phyloP scores from a whole-genome alignment of 2,329 filamentous ascomycete genomes.

The Curvularia eragrostidis region DNA sequence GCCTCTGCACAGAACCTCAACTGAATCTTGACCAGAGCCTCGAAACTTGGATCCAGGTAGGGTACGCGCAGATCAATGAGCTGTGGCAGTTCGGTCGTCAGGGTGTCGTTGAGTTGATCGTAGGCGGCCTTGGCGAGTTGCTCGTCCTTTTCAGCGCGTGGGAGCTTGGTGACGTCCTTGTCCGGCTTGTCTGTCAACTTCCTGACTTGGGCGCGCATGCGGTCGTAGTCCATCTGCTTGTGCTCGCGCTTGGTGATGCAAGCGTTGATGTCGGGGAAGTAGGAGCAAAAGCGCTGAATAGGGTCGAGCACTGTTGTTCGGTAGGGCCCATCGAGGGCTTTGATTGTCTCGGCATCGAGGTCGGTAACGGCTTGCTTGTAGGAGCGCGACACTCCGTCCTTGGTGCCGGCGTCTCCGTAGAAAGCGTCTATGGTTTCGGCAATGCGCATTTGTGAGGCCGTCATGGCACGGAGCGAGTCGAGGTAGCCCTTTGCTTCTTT shows the following conservation, averaged over 20 bases:
- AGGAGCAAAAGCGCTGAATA: constrained; percentile 94
- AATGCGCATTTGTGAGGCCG: constrained; percentile 98
- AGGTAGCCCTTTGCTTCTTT: constrained; percentile 99
- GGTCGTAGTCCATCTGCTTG: constrained; percentile 98
- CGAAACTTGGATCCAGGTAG: constrained; percentile 95
- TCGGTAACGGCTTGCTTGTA: constrained; percentile 99
- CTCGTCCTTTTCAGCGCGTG: constrained; percentile 93
- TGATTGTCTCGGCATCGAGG: constrained; percentile 96
- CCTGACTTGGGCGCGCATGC: constrained; percentile 94
- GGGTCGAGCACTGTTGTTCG: constrained; percentile 93
- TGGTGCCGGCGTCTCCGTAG: constrained; percentile 94
- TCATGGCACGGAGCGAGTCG: constrained; percentile 97
- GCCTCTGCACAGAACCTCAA: constrained; percentile 96
- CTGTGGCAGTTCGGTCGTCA: constrained; percentile 90
- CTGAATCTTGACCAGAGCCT: constrained; percentile 98
- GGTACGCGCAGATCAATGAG: constrained; percentile 96
- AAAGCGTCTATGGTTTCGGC: constrained; percentile 99
- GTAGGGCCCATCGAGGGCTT: constrained; percentile 95
- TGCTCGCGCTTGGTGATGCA: constrained; percentile 99
- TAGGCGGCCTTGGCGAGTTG: constrained; percentile 93
- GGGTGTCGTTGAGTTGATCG: constrained; percentile 95
- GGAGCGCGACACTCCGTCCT: constrained; percentile 91
- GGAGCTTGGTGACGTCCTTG: constrained; percentile 96
- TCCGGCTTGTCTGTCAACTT: constrained; percentile 97
- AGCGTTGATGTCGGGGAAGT: constrained; percentile 99